A percentile compares a stretch with the other conserved stretches of the same genome.
Evolutionary conservation across 1,284 basidiomycete genomes (phyloP).

Genomic region (Pseudozyma thailandica): DNA sequence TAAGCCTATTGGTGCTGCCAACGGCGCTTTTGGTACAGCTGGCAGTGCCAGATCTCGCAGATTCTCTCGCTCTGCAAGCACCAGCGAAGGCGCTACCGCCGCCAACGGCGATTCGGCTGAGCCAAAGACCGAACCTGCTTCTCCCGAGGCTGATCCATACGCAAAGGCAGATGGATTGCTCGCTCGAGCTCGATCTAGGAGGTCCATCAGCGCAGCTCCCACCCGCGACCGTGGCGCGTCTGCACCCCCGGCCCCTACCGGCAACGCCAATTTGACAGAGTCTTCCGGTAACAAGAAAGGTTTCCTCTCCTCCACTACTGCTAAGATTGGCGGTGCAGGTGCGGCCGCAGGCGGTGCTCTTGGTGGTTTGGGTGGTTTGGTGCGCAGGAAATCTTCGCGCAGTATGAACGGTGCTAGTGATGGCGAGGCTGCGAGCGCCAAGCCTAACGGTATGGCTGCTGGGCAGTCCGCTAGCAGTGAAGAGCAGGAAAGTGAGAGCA

Average conservation of each 20-base stretch:
- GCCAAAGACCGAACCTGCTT: background rate
- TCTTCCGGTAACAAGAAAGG: slow-evolving; percentile 4
- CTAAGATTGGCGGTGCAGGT: slow-evolving; percentile 27
- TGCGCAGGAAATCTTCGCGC: slow-evolving; percentile 27
- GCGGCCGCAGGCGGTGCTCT: slow-evolving; percentile 25
- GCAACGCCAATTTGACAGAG: background rate
- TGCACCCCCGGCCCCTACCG: slow-evolving; percentile 4
- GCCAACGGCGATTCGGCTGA: background rate
- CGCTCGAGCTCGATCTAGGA: slow-evolving; percentile 31
- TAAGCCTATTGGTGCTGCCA: slow-evolving; percentile 21
- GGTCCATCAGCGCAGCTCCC: slow-evolving; percentile 11
- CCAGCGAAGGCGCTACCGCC: background rate
- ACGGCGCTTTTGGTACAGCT: background rate
- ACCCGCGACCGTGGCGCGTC: slow-evolving; percentile 7
- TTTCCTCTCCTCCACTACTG: slow-evolving; percentile 31
- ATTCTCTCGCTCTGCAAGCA: slow-evolving; percentile 17
- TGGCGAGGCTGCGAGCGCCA: background rate
- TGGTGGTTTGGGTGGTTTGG: slow-evolving; percentile 22
- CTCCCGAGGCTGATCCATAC: slow-evolving; percentile 22
- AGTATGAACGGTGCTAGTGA: slow-evolving; percentile 18
- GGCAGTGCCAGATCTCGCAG: slow-evolving; percentile 11
- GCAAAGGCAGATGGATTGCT: slow-evolving; percentile 33
- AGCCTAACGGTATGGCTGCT: slow-evolving; percentile 10
- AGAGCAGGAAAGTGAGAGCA: slow-evolving; percentile 8
- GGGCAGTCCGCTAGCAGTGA: slow-evolving; percentile 14